A percentile compares a stretch with the other conserved stretches of the same genome.
Conservation (phyloP, 2,329 filamentous ascomycete species). For the Fusarium praegraminearum region DNA sequence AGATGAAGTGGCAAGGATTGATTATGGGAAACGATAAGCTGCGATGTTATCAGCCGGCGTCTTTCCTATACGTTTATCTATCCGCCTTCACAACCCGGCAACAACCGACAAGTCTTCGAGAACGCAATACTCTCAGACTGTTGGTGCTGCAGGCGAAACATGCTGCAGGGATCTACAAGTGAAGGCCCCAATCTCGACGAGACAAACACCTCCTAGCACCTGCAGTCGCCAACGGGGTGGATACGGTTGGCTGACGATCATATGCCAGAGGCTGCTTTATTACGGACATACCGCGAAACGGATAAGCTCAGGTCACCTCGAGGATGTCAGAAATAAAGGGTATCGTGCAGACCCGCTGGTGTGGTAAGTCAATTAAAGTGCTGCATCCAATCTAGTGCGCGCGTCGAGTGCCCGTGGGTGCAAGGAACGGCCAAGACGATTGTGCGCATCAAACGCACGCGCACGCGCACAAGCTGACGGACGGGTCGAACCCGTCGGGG, state of each 20-base stretch:
- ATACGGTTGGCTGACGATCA: conserved; percentile 22
- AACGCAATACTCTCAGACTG: background rate
- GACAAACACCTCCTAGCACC: background rate
- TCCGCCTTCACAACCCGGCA: conserved; percentile 4
- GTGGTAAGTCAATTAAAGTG: background rate
- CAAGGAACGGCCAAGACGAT: conserved; percentile 32
- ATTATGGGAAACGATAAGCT: background rate
- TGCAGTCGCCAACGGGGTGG: conserved; percentile 25
- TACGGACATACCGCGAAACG: conserved; percentile 17
- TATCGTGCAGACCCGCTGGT: conserved; percentile 2
- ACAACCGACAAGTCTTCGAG: background rate
- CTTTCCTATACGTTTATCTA: background rate
- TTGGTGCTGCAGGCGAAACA: background rate
- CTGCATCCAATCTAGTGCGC: conserved; percentile 27
- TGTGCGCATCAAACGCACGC: background rate
- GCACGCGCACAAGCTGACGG: conserved; percentile 4
- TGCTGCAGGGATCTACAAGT: conserved; percentile 13
- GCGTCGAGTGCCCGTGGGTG: conserved; percentile 29
- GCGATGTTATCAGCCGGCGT: background rate
- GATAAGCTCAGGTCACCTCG: background rate
- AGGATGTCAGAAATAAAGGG: background rate
- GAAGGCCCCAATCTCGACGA: background rate
- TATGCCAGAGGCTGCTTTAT: background rate
- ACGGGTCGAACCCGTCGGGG: conserved; percentile 13
- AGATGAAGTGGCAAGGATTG: background rate